Conservation (phyloP, 2,329 filamentous ascomycete species). For the Calonectria multiphialidica region DNA sequence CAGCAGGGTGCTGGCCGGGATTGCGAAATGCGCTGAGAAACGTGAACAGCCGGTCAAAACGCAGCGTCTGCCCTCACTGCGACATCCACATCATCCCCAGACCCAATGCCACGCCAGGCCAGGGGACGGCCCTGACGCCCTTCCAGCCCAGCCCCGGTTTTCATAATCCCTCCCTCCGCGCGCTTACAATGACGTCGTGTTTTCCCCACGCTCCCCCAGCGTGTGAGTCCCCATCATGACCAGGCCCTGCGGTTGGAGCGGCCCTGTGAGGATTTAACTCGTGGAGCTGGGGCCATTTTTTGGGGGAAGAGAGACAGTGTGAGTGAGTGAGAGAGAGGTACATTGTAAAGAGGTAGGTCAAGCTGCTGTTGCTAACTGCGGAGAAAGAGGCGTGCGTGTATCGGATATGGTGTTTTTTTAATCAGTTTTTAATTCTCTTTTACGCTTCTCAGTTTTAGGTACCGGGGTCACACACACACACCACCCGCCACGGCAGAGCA, state of each 20-base stretch:
- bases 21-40: not conserved
- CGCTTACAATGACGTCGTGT: conserved; percentile 39
- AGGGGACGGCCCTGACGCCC: not conserved
- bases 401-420: not conserved
- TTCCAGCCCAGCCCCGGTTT: conserved; percentile 29
- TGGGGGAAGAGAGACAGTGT: not conserved
- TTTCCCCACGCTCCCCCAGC: conserved; percentile 35
- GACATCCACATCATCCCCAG: not conserved
- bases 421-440: not conserved
- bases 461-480: conserved; percentile 1
- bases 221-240: not conserved
- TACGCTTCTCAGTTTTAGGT: not conserved
- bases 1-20: not conserved
- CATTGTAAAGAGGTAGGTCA: not conserved
- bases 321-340: not conserved
- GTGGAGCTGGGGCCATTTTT: not conserved
- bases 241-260: conserved; percentile 25
- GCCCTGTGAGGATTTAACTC: conserved; percentile 7
- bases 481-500: not conserved
- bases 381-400: conserved; percentile 1
- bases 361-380: not conserved
- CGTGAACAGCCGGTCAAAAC: conserved; percentile 9
- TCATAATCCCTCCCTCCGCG: conserved; percentile 25
- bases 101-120: conserved; percentile 7
- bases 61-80: not conserved